A percentile compares a stretch with the other conserved stretches of the same genome.
Conservation (phyloP, 192 early-diverging fungal species). For the Coemansia asiatica region DNA sequence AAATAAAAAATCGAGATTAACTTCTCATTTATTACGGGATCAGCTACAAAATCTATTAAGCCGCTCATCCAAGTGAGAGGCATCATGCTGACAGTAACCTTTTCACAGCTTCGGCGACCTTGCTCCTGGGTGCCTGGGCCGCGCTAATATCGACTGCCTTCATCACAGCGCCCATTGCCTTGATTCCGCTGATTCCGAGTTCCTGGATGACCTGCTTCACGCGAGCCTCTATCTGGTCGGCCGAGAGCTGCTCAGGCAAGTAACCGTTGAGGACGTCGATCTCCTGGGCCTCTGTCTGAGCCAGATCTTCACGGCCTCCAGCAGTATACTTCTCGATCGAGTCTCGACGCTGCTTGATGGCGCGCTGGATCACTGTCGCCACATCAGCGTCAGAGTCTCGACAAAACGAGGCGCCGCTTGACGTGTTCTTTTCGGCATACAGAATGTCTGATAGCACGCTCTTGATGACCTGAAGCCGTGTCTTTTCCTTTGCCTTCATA, state of each 20-base stretch:
- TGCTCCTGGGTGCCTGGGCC: conserved; percentile 71
- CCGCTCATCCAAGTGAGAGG: no score
- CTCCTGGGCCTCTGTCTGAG: conserved; percentile 68
- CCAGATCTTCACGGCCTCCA: conserved; percentile 74
- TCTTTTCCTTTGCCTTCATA: conserved; percentile 77
- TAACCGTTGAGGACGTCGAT: conserved; percentile 67
- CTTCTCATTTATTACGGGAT: no score
- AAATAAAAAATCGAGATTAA: no score
- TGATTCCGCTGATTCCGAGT: conserved; percentile 56
- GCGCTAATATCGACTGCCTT: conserved; percentile 71
- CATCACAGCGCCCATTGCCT: conserved; percentile 88
- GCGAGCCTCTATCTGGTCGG: conserved; percentile 67
- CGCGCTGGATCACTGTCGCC: conserved; percentile 68
- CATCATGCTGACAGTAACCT: conserved; percentile 53
- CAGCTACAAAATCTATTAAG: no score
- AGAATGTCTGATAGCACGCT: conserved; percentile 76
- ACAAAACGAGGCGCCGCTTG: conserved; percentile 25
- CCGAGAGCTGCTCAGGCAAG: conserved; percentile 76
- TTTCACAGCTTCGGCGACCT: conserved; percentile 76
- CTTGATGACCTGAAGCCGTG: conserved; percentile 63
- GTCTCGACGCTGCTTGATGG: conserved; percentile 81
- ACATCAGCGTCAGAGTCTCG: conserved; percentile 62
- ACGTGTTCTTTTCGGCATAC: conserved; percentile 70
- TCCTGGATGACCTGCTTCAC: conserved; percentile 56
- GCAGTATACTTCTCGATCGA: conserved; percentile 65